Percentiles rank a stretch among this genome's conserved stretches.
Conservation (phyloP, 495 filamentous ascomycete genomes). For the Annulohypoxylon maeteangense region DNA sequence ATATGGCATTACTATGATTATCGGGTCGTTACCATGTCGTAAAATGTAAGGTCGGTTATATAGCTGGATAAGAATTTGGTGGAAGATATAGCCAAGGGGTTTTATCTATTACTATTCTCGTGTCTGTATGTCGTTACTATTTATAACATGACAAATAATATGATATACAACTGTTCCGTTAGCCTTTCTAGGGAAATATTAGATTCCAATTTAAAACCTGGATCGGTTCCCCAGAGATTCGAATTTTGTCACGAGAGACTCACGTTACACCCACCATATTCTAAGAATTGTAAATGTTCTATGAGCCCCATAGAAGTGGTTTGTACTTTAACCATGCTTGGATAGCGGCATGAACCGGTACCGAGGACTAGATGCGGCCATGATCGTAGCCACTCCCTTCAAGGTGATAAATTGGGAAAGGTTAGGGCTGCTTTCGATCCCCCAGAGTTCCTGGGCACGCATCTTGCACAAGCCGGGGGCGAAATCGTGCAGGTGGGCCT, state of each 20-base stretch:
- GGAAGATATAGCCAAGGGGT: neutral
- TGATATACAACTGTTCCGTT: neutral
- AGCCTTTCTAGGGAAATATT: neutral
- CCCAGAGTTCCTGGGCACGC: slow-evolving; percentile 37
- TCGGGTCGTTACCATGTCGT: slow-evolving; percentile 5
- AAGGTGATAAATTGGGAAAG: slow-evolving; percentile 29
- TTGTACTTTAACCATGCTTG: slow-evolving; percentile 17
- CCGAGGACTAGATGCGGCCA: slow-evolving; percentile 32
- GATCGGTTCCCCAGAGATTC: neutral
- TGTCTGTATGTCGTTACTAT: neutral
- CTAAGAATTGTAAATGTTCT: slow-evolving; percentile 6
- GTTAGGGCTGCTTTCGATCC: slow-evolving; percentile 29
- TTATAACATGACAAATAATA: slow-evolving; percentile 1
- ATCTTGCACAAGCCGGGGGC: slow-evolving; percentile 41
- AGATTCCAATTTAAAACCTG: neutral
- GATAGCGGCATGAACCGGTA: slow-evolving; percentile 24
- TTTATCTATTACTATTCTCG: neutral
- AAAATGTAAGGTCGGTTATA: slow-evolving; percentile 4
- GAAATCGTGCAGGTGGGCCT: slow-evolving; percentile 46
- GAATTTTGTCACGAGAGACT: neutral
- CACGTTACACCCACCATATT: slow-evolving; percentile 28
- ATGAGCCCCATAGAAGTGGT: slow-evolving; percentile 13
- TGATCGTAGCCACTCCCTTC: slow-evolving; percentile 23
- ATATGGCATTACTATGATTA: slow-evolving; percentile 12
- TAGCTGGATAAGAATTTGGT: neutral